Conservation (phyloP, 2,329 filamentous ascomycete genomes). For the Sclerotinia borealis region DNA sequence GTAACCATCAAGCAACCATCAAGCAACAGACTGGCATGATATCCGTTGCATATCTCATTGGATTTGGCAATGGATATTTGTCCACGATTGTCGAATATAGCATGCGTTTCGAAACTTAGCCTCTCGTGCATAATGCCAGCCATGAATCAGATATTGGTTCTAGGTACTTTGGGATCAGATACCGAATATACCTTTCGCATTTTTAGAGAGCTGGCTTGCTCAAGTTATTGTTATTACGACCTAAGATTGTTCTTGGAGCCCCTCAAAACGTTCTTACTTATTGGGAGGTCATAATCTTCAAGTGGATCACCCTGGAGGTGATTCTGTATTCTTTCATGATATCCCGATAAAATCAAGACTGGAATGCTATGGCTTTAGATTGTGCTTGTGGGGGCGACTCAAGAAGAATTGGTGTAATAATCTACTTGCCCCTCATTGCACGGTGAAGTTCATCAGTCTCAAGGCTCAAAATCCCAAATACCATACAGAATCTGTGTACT, state of each 20-base stretch:
- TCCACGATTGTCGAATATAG: background rate
- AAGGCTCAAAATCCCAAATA: too few species aligned
- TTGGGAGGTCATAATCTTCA: background rate
- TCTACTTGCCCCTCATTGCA: background rate
- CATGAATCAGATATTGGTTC: background rate
- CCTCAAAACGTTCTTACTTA: background rate
- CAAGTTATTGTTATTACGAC: background rate
- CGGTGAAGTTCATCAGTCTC: too few species aligned
- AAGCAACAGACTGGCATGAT: background rate
- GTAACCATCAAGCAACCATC: too few species aligned
- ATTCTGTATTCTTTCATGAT: background rate
- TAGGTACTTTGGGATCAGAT: background rate
- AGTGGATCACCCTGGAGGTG: background rate
- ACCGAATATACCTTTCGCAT: background rate
- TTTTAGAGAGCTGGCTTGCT: background rate
- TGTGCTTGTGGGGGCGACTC: background rate
- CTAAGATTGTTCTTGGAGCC: background rate
- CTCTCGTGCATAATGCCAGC: background rate
- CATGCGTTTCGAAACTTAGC: background rate
- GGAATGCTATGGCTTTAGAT: background rate
- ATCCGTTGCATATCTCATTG: background rate
- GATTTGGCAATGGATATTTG: background rate
- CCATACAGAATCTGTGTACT: background rate
- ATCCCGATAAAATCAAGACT: background rate
- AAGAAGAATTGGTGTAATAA: background rate